A percentile compares a stretch with the other conserved stretches of the same genome.
These are phyloP conservation scores for Arabidopsis lyrata DNA, from an alignment of 441 rosid species.

Conservation along the genomic window DNA sequence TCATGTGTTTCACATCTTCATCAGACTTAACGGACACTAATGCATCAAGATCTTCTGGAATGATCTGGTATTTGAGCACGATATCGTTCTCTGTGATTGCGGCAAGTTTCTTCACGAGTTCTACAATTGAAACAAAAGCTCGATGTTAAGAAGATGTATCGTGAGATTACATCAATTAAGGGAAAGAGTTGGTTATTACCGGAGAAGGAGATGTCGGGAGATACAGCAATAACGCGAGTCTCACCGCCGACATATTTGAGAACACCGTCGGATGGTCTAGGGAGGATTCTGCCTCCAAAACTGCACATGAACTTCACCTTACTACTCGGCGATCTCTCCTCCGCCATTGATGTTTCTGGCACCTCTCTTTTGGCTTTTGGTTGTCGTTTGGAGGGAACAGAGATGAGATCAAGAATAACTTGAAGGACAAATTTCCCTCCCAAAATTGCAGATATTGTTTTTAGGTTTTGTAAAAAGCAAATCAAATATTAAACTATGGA, in stretches of 20 bases:
- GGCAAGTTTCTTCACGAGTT: constrained; percentile 69
- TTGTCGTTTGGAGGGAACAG: background rate
- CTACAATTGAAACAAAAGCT: constrained; percentile 43
- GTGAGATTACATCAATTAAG: background rate
- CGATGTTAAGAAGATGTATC: background rate
- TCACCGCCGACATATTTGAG: constrained; percentile 93
- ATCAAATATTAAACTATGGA: background rate
- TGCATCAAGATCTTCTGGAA: constrained; percentile 77
- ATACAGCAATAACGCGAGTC: constrained; percentile 76
- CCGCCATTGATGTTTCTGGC: constrained; percentile 35
- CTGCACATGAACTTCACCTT: constrained; percentile 79
- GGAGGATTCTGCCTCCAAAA: constrained; percentile 87
- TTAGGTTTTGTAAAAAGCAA: constrained; percentile 16
- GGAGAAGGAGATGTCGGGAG: constrained; percentile 58
- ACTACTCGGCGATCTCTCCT: constrained; percentile 48
- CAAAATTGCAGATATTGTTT: background rate
- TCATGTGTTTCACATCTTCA: constrained; percentile 86
- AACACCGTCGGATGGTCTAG: constrained; percentile 62
- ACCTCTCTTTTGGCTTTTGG: background rate
- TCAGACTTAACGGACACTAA: constrained; percentile 72
- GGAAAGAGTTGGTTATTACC: constrained; percentile 44
- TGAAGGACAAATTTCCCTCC: background rate
- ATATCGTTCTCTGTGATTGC: constrained; percentile 56
- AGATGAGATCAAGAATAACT: background rate
- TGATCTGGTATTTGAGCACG: constrained; percentile 72